Percentiles rank a stretch among this genome's conserved stretches.
phyloP scores from a whole-genome alignment of 164 flowering plant species.

The Cinnamomum chago region DNA sequence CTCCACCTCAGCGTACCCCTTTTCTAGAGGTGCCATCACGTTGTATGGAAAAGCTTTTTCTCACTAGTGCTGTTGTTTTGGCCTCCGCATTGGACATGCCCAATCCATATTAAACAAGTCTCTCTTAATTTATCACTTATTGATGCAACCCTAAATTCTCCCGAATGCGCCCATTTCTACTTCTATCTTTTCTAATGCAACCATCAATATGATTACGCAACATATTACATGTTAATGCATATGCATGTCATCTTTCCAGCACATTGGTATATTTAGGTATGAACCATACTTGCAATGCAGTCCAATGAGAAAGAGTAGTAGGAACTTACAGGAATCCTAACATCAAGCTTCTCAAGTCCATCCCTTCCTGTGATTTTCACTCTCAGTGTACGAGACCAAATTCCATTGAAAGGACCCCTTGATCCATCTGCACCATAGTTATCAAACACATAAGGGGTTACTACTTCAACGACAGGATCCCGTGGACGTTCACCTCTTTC shows the following conservation, averaged over 20 bases:
- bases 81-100: no score
- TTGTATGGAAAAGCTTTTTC: no score
- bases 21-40: no score
- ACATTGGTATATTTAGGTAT: no score
- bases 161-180: no score
- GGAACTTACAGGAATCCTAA: conserved; percentile 81
- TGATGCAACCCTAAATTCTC: no score
- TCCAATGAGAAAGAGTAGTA: not conserved
- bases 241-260: not conserved
- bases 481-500: conserved; percentile 33
- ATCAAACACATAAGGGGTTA: conserved; percentile 59
- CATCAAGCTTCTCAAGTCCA: conserved; percentile 89
- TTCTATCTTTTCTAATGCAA: no score
- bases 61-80: no score
- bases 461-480: conserved; percentile 65
- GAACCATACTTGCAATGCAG: not conserved
- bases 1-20: no score
- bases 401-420: conserved; percentile 49
- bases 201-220: no score
- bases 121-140: no score
- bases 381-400: conserved; percentile 83
- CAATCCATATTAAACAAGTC: no score
- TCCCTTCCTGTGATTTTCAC: conserved; percentile 82
- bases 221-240: not conserved
- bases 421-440: conserved; percentile 46